Evolutionary conservation across 2,329 filamentous ascomycete genomes (phyloP).

Genomic region (Zymoseptoria brevis): DNA sequence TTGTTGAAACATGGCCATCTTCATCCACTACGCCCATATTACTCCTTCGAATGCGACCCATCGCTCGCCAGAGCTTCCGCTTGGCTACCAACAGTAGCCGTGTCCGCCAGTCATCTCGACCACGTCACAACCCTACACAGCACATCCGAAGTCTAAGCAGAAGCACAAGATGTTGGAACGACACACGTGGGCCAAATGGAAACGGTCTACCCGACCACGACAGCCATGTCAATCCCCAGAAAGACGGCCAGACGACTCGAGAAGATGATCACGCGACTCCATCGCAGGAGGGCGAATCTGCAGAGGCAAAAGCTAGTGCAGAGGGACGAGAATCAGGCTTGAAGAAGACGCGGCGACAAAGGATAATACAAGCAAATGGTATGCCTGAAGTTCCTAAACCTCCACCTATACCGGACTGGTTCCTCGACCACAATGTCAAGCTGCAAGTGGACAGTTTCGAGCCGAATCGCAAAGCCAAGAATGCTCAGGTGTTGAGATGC

Average conservation of each 20-base stretch:
- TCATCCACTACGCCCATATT: not conserved
- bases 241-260: constrained; percentile 14
- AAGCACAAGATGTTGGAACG: constrained; percentile 11
- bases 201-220: constrained; percentile 12
- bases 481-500: constrained; percentile 20
- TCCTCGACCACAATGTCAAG: constrained; percentile 30
- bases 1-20: not conserved
- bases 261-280: constrained; percentile 6
- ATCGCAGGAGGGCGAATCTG: constrained; percentile 5
- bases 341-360: constrained; percentile 16
- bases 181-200: constrained; percentile 14
- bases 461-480: constrained; percentile 10
- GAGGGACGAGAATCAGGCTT: constrained; percentile 8
- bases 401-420: constrained; percentile 32
- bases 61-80: constrained; percentile 27
- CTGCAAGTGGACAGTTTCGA: constrained; percentile 13
- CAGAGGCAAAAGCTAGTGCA: constrained; percentile 3
- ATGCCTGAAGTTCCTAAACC: constrained; percentile 20
- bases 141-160: constrained; percentile 20
- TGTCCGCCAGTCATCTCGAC: constrained; percentile 14
- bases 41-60: constrained; percentile 22
- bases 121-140: constrained; percentile 5
- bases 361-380: constrained; percentile 6
- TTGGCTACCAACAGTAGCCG: constrained; percentile 19
- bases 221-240: constrained; percentile 11